Percentiles rank a stretch among this genome's conserved stretches.
Evolutionary conservation across 2,329 filamentous ascomycete genomes (phyloP).

Genomic region (Pseudocercospora ulei): DNA sequence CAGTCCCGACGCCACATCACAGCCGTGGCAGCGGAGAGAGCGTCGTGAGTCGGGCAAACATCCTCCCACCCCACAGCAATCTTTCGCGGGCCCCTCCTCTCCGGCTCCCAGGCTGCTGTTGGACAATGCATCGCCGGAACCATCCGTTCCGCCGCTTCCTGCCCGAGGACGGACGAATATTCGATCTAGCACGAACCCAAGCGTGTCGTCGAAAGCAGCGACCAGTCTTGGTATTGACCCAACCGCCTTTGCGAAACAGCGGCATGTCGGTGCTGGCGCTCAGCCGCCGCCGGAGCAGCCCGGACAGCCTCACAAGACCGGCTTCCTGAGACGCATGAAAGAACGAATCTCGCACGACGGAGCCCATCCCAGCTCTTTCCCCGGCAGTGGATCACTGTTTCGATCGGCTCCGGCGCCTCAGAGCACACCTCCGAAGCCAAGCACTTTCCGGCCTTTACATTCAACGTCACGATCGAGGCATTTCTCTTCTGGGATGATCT

Average conservation of each 20-base stretch:
- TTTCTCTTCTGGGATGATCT: slow-evolving; percentile 26
- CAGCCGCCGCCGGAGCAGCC: background rate
- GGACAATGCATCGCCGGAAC: slow-evolving; percentile 7
- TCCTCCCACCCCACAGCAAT: slow-evolving; percentile 21
- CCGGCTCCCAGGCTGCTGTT: slow-evolving; percentile 6
- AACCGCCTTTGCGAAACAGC: slow-evolving; percentile 9
- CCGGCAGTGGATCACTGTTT: background rate
- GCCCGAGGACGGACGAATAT: slow-evolving; percentile 10
- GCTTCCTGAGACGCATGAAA: slow-evolving; percentile 14
- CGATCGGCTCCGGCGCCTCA: background rate
- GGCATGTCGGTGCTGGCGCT: background rate
- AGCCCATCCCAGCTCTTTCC: slow-evolving; percentile 5
- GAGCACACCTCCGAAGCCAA: slow-evolving; percentile 2
- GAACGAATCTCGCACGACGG: slow-evolving; percentile 12
- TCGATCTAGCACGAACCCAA: slow-evolving; percentile 4
- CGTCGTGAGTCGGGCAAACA: slow-evolving; percentile 17
- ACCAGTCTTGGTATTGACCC: slow-evolving; percentile 21
- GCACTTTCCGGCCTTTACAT: slow-evolving; percentile 5
- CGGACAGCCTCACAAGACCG: slow-evolving; percentile 6
- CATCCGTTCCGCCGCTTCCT: slow-evolving; percentile 8
- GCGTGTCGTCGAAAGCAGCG: background rate
- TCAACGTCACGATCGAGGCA: slow-evolving; percentile 17
- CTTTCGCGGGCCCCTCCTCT: slow-evolving; percentile 20
- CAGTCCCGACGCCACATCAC: slow-evolving; percentile 22
- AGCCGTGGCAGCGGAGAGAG: slow-evolving; percentile 17